Evolutionary conservation across 2,329 filamentous ascomycete species (phyloP).

Genomic region (Metarhizium rileyi): DNA sequence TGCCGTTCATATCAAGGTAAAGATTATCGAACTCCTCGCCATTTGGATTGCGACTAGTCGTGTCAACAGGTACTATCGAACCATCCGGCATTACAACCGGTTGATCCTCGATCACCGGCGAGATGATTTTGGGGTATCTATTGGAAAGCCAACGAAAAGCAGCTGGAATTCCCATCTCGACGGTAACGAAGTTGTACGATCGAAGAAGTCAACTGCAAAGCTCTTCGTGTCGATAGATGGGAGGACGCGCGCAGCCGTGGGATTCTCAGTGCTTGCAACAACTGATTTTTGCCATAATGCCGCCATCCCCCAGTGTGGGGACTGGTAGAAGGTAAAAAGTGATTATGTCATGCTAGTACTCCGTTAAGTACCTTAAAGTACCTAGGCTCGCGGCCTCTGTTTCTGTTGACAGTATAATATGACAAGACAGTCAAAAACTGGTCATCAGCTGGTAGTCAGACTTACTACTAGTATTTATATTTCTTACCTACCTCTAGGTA

Average conservation of each 20-base stretch:
- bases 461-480: too few species aligned
- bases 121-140: slow-evolving; percentile 97
- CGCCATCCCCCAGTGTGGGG: too few species aligned
- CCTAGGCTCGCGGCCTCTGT: too few species aligned
- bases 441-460: too few species aligned
- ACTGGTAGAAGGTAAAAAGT: too few species aligned
- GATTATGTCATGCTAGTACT: not conserved
- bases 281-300: not conserved
- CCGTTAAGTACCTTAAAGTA: too few species aligned
- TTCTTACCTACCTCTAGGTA: too few species aligned
- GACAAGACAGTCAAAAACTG: too few species aligned
- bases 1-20: slow-evolving; percentile 99
- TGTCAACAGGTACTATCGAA: slow-evolving; percentile 73
- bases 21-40: slow-evolving; percentile 97
- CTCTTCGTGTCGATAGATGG: not conserved
- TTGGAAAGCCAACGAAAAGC: slow-evolving; percentile 94
- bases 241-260: not conserved
- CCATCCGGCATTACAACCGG: slow-evolving; percentile 74
- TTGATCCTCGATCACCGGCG: slow-evolving; percentile 76
- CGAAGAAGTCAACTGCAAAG: not conserved
- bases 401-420: too few species aligned
- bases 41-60: slow-evolving; percentile 80
- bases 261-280: not conserved
- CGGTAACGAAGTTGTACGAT: not conserved
- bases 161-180: slow-evolving; percentile 82